These are phyloP conservation scores for Austroboletus novae-zelandiae DNA, from an alignment of 1,284 basidiomycete species.

Conservation along the genomic window DNA sequence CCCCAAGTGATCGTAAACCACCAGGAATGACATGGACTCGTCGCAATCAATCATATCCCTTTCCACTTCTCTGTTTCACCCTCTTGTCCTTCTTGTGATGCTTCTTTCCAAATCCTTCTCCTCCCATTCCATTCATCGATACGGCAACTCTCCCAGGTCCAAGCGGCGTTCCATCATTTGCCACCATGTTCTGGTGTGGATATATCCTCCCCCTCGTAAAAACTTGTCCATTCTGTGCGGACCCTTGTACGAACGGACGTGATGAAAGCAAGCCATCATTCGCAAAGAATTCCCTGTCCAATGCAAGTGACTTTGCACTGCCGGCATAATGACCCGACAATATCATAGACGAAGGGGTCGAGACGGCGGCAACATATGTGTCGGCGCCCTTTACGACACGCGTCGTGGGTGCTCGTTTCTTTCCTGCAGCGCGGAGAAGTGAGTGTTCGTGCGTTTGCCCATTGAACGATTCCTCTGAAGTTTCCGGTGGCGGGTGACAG, in stretches of 20 bases:
- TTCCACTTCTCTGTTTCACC: conserved; percentile 86
- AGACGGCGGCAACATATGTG: conserved; percentile 60
- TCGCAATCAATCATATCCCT: conserved; percentile 72
- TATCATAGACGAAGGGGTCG: conserved; percentile 16
- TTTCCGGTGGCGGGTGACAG: conserved; percentile 82
- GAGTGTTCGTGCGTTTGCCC: conserved; percentile 63
- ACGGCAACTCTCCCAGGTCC: conserved; percentile 46
- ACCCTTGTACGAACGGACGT: conserved; percentile 67
- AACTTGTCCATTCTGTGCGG: conserved; percentile 52
- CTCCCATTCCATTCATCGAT: conserved; percentile 46
- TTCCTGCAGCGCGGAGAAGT: conserved; percentile 57
- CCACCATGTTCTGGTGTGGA: conserved; percentile 79
- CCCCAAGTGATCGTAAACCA: background rate
- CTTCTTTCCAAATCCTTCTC: conserved; percentile 66
- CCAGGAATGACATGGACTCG: background rate
- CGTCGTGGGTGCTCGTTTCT: conserved; percentile 84
- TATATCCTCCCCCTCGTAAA: conserved; percentile 66
- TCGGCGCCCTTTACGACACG: conserved; percentile 81
- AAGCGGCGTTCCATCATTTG: conserved; percentile 70
- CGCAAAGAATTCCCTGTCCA: conserved; percentile 88
- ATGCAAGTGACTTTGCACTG: conserved; percentile 55
- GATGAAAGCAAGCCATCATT: conserved; percentile 49
- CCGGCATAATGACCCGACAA: conserved; percentile 27
- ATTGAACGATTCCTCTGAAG: conserved; percentile 78
- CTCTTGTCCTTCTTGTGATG: conserved; percentile 86